A percentile compares a stretch with the other conserved stretches of the same genome.
phyloP scores from a whole-genome alignment of 257 asterid species.

The Nicotiana paniculata region DNA sequence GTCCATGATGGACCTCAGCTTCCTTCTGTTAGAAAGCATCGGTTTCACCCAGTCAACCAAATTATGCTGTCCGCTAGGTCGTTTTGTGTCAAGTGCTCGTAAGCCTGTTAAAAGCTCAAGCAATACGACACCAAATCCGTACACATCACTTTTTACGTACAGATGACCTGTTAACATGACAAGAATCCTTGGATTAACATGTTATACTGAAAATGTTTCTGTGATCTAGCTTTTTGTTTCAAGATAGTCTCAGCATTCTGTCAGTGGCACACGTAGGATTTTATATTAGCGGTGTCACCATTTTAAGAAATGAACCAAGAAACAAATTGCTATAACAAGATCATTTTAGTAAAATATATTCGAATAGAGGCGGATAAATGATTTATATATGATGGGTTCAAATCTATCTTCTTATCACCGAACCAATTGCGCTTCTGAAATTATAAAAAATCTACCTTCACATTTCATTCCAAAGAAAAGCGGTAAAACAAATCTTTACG shows the following conservation, averaged over 20 bases:
- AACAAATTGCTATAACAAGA: no score
- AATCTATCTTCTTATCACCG: no score
- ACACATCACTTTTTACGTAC: conserved; percentile 42
- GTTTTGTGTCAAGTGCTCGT: conserved; percentile 29
- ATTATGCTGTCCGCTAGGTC: conserved; percentile 28
- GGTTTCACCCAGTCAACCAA: conserved; percentile 36
- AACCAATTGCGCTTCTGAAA: no score
- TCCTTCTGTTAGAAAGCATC: conserved; percentile 19
- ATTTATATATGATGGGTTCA: no score
- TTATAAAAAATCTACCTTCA: no score
- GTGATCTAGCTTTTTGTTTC: not conserved
- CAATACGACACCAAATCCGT: conserved; percentile 44
- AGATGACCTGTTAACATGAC: conserved; percentile 29
- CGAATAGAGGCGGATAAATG: no score
- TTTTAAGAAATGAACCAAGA: no score
- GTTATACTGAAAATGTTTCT: not conserved
- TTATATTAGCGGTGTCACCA: no score
- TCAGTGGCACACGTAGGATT: no score
- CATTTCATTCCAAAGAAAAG: no score
- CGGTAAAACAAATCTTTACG: no score
- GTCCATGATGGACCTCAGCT: conserved; percentile 33
- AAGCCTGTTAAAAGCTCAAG: conserved; percentile 40
- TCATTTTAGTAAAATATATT: no score
- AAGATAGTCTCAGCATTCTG: not conserved
- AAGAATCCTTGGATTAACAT: conserved; percentile 4